A percentile compares a stretch with the other conserved stretches of the same genome.
Conservation (phyloP, 192 early-diverging fungal genomes). For the Coemansia sp. region DNA sequence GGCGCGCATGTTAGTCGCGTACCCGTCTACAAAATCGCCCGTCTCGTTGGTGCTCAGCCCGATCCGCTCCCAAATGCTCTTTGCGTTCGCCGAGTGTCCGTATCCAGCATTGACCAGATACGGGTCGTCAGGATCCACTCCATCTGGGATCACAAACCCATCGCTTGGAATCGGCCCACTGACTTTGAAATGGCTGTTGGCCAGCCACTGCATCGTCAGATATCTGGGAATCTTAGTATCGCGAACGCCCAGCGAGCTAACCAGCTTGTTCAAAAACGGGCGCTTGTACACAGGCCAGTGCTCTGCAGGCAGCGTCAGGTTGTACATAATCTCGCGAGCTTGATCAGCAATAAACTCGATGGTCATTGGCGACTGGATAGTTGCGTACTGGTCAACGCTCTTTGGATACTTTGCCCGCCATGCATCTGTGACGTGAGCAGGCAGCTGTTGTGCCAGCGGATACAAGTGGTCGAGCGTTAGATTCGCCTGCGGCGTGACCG, state of each 20-base stretch:
- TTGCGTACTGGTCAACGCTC: conserved; percentile 22
- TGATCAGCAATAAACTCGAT: conserved; percentile 26
- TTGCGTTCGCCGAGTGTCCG: conserved; percentile 1
- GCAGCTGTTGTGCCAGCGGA: conserved; percentile 30
- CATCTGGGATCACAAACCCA: neutral
- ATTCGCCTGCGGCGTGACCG: conserved; percentile 34
- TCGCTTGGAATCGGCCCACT: neutral
- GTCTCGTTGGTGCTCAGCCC: conserved; percentile 34
- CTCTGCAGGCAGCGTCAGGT: conserved; percentile 20
- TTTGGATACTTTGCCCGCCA: conserved; percentile 40
- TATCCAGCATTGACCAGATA: conserved; percentile 49
- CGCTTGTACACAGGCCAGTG: conserved; percentile 24
- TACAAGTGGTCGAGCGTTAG: conserved; percentile 47
- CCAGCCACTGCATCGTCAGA: neutral
- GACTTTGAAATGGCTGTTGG: neutral
- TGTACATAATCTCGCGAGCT: conserved; percentile 15
- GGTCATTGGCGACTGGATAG: conserved; percentile 36
- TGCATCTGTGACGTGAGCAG: conserved; percentile 12
- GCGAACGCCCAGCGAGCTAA: conserved; percentile 16
- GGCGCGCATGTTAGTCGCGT: conserved; percentile 67
- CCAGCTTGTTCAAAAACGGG: conserved; percentile 30
- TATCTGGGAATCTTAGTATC: conserved; percentile 1
- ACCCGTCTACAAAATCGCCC: conserved; percentile 62
- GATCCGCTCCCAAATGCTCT: conserved; percentile 39
- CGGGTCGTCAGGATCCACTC: conserved; percentile 12